Base-by-base conservation (phyloP, 2,329 filamentous ascomycete genomes). In the Alternaria triticina region DNA sequence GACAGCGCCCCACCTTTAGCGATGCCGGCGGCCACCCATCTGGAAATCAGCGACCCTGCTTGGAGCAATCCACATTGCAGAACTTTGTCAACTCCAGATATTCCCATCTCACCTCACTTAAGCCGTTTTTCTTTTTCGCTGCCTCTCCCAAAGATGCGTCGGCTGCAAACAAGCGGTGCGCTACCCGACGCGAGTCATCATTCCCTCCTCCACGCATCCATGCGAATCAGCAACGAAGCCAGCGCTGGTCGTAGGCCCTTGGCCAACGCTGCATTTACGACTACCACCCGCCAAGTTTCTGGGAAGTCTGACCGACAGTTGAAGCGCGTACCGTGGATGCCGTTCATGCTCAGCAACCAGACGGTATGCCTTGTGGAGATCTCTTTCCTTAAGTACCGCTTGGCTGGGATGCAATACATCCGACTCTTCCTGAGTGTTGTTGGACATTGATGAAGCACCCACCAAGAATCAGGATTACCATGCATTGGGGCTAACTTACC, bases 401-500 rank as follows among this genome's bases (percentile, higher is more conserved):
- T 25, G 27, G 43, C 27, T 17, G 49, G 49, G 20, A 36, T 12
- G 20, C 49, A 27, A n/a, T 33, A 56, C 13, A 23, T 15, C 54
- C 27, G 27, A 47, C 9, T 33, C 15, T 46, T 33, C 27, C 43
- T 30, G 52, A 28, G 17, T 45, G 6, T 9, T 46, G 54, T 56
- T 47, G 54, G 43, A 47, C 20, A 22, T 56, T 56, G 27, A 56
- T 47, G 44, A 47, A 56, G 54, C 54, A 28, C 20, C 43, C 54
- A 56, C 43, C 28, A 47, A 25, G 22, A 50, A 36, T 46, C 51
- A 40, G 59, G 56, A 57, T 64, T 57, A 57, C 54, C 47, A 22
- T 67, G 65, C 66, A 65, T 47, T 28, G 11, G 55, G 28, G 25
- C 58, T 60, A 52, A 49, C 52, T 62, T 27, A 25, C 27, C 49